These are phyloP conservation scores for Metschnikowia aberdeeniae DNA, from an alignment of 805 yeast genomes.

Conservation along the genomic window DNA sequence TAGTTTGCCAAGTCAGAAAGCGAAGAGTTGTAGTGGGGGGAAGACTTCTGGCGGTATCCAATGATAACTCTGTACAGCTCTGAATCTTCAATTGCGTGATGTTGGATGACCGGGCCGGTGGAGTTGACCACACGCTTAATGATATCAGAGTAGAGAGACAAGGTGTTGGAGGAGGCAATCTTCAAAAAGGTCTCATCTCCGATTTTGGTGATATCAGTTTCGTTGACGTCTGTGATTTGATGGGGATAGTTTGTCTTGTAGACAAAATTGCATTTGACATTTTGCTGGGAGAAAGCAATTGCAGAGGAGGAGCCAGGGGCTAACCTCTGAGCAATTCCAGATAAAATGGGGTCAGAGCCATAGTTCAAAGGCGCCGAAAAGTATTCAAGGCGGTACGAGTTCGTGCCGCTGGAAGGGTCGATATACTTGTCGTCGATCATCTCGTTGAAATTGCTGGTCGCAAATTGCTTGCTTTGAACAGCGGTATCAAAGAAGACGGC, in stretches of 20 bases:
- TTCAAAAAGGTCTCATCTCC: slow-evolving; percentile 76
- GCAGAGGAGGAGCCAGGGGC: slow-evolving; percentile 14
- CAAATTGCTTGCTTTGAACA: slow-evolving; percentile 36
- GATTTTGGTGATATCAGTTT: slow-evolving; percentile 57
- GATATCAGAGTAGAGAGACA: slow-evolving; percentile 67
- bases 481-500: slow-evolving; percentile 88
- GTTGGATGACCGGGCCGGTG: slow-evolving; percentile 91
- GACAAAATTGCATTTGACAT: slow-evolving; percentile 73
- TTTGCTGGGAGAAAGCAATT: slow-evolving; percentile 37
- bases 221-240: slow-evolving; percentile 24
- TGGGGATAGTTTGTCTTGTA: slow-evolving; percentile 53
- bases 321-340: slow-evolving; percentile 35
- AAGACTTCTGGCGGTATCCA: slow-evolving; percentile 79
- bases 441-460: slow-evolving; percentile 50
- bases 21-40: slow-evolving; percentile 86
- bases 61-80: slow-evolving; percentile 85
- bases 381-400: slow-evolving; percentile 68
- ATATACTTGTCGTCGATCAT: slow-evolving; percentile 79
- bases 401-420: slow-evolving; percentile 44
- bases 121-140: slow-evolving; percentile 64
- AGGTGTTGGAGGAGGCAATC: slow-evolving; percentile 77
- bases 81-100: slow-evolving; percentile 71
- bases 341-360: slow-evolving; percentile 42
- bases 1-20: slow-evolving; percentile 81
- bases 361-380: slow-evolving; percentile 62